These are phyloP conservation scores for Peltaster fructicola DNA, from an alignment of 2,329 filamentous ascomycete genomes.

Conservation along the genomic window DNA sequence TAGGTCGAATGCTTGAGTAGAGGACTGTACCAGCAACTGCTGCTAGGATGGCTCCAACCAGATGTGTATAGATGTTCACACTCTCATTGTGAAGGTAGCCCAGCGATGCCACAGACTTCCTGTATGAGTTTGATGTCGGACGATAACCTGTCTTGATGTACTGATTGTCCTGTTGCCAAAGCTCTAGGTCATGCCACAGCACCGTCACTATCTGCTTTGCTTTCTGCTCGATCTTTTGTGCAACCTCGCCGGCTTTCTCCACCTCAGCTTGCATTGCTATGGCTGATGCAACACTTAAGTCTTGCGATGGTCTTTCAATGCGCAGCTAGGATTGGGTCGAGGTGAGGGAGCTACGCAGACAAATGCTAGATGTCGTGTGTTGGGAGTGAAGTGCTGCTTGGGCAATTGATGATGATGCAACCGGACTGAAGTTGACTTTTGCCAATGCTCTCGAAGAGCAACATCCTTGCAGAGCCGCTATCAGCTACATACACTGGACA, in stretches of 20 bases:
- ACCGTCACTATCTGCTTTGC: conserved; percentile 25
- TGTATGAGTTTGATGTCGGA: conserved; percentile 42
- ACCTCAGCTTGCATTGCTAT: background rate
- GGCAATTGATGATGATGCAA: too few relatives aligned
- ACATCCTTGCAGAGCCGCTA: too few relatives aligned
- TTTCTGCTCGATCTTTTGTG: conserved; percentile 11
- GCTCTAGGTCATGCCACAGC: conserved; percentile 27
- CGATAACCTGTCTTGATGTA: conserved; percentile 52
- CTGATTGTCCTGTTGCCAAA: conserved; percentile 44
- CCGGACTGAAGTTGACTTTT: too few relatives aligned
- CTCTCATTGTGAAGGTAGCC: conserved; percentile 50
- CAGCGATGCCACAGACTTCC: conserved; percentile 39
- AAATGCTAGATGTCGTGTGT: too few relatives aligned
- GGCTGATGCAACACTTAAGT: too few relatives aligned
- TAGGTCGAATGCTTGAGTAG: conserved; percentile 40
- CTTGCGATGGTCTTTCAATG: too few relatives aligned
- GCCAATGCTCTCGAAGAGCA: too few relatives aligned
- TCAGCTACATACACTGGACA: too few relatives aligned
- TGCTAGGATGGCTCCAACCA: conserved; percentile 48
- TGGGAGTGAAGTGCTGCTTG: too few relatives aligned
- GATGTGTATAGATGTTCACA: conserved; percentile 56
- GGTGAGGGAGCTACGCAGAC: too few relatives aligned
- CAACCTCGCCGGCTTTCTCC: background rate
- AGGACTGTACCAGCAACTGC: conserved; percentile 34
- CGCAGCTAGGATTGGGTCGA: too few relatives aligned